These are phyloP conservation scores for Mycena sanguinolenta DNA, from an alignment of 768 basidiomycete species.

Conservation along the genomic window DNA sequence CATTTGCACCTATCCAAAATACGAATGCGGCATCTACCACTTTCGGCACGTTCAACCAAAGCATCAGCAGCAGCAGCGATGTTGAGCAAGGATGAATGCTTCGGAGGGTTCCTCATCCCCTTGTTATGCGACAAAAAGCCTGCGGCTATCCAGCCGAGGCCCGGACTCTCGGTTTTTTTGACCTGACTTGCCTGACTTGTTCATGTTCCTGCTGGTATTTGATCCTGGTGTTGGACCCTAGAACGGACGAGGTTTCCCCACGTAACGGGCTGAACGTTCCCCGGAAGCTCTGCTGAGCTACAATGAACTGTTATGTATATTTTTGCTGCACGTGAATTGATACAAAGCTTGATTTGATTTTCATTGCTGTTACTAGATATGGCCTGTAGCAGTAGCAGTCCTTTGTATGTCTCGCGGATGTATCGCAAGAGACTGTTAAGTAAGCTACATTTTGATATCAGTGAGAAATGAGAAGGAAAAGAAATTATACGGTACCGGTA, in stretches of 20 bases:
- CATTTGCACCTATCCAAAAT: constrained; percentile 1
- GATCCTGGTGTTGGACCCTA: background rate
- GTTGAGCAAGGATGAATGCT: constrained; percentile 14
- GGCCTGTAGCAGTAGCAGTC: too few relatives aligned
- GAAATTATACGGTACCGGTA: too few relatives aligned
- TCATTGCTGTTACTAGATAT: too few relatives aligned
- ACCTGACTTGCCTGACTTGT: background rate
- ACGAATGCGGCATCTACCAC: background rate
- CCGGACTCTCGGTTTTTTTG: background rate
- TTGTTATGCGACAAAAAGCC: background rate
- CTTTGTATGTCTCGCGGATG: too few relatives aligned
- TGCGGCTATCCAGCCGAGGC: background rate
- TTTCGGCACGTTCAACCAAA: constrained; percentile 17
- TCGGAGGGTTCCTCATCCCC: too few relatives aligned
- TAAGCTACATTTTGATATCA: too few relatives aligned
- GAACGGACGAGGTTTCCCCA: background rate
- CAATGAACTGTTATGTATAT: background rate
- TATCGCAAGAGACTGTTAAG: too few relatives aligned
- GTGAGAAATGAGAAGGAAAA: too few relatives aligned
- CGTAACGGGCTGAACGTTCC: background rate
- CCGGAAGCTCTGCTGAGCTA: background rate
- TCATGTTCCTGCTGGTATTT: background rate
- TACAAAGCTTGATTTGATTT: too few relatives aligned
- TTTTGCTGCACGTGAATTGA: background rate
- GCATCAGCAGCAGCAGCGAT: background rate